Conservation (phyloP, 148 eudicot genomes). For the Heliosperma pusillum region DNA sequence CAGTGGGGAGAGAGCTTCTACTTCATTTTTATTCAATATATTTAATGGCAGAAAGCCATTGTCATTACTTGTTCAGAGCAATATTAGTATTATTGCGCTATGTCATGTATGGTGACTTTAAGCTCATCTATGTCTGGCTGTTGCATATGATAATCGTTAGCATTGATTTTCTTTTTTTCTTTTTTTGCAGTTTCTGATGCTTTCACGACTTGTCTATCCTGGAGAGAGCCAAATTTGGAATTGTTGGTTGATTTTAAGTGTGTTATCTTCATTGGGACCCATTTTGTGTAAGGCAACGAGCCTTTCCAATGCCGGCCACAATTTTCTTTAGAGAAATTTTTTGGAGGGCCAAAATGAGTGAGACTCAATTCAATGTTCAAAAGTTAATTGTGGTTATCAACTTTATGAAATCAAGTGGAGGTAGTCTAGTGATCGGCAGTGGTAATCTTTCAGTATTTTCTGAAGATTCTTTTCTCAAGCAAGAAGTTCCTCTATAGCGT, state of each 20-base stretch:
- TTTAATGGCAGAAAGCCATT: no score
- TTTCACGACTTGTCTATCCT: constrained; percentile 37
- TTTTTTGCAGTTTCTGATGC: constrained; percentile 40
- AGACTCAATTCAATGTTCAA: constrained; percentile 68
- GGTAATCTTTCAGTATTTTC: constrained; percentile 21
- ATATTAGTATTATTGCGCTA: neutral
- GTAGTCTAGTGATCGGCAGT: constrained; percentile 29
- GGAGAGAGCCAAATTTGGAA: constrained; percentile 73
- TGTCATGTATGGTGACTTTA: neutral
- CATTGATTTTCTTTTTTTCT: constrained; percentile 18
- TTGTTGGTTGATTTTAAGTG: constrained; percentile 56
- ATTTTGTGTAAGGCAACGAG: constrained; percentile 60
- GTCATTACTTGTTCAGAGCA: no score
- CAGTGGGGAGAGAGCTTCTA: no score
- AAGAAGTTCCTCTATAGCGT: neutral
- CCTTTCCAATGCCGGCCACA: constrained; percentile 62
- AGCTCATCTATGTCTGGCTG: neutral
- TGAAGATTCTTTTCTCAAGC: constrained; percentile 25
- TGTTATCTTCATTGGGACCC: constrained; percentile 81
- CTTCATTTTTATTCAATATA: no score
- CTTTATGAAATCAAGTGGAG: constrained; percentile 74
- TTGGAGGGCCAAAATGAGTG: constrained; percentile 66
- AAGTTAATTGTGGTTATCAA: constrained; percentile 58
- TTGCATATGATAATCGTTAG: no score
- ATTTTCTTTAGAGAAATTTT: constrained; percentile 41